Percentiles rank a stretch among this genome's conserved stretches.
Conservation (phyloP, 179 eudicot genomes). For the Beta macrorhiza region DNA sequence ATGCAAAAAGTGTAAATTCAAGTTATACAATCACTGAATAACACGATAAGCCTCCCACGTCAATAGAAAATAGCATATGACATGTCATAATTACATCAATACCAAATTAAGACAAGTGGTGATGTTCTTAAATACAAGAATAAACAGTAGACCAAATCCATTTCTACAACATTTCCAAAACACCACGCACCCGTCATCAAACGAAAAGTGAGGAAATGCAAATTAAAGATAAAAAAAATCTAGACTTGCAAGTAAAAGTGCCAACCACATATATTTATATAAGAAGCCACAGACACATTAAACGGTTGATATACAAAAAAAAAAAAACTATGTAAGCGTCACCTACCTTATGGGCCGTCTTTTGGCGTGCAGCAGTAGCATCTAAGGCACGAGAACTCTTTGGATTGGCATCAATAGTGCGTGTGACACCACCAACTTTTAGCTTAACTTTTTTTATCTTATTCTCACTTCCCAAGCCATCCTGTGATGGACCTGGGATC, state of each 20-base stretch:
- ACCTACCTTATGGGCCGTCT: conserved; percentile 44
- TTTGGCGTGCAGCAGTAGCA: conserved; percentile 39
- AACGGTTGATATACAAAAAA: background rate
- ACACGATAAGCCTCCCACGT: conserved; percentile 1
- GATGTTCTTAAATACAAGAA: background rate
- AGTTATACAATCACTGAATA: background rate
- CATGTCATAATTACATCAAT: conserved; percentile 2
- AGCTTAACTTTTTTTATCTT: conserved; percentile 72
- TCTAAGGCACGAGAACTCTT: conserved; percentile 45
- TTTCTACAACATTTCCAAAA: background rate
- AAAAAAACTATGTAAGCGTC: background rate
- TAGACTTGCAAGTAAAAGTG: background rate
- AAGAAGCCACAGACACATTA: background rate
- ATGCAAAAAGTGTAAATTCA: background rate
- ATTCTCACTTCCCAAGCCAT: conserved; percentile 43
- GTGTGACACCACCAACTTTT: conserved; percentile 82
- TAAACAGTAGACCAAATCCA: background rate
- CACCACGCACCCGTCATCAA: background rate
- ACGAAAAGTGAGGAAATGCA: background rate
- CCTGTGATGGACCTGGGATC: conserved; percentile 28
- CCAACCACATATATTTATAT: background rate
- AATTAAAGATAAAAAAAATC: background rate
- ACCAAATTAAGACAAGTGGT: conserved; percentile 1
- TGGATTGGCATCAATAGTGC: conserved; percentile 63
- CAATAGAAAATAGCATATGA: background rate